Evolutionary conservation across 2,329 filamentous ascomycete genomes (phyloP), one percentile per base, ranked within the genome.

Genomic region (Bipolaris sorokiniana): DNA sequence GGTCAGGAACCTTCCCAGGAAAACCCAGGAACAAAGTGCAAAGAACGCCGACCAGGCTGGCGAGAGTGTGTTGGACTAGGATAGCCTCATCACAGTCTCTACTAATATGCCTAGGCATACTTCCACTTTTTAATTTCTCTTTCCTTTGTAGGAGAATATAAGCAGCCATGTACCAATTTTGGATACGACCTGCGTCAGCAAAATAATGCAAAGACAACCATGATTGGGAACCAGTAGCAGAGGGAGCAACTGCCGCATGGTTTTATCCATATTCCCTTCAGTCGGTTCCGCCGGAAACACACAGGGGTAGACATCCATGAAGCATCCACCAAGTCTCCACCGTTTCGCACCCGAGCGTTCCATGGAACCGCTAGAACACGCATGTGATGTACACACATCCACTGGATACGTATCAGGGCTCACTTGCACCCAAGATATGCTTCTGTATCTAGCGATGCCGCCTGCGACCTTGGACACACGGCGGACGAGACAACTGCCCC

Each of bases 1-100:
- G 71, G 78, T 89, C 33, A 70, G 62, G 62, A 55, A 61, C 36
- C 58, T 56, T 31, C 33, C 45, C n/a, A 58, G 46, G 48, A 56
- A 20, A 46, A 46, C 33, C 2, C 48, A 42, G 22, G 53, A 57
- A 13, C 40, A 56, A 36, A 36, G 28, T 28, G 49, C 46, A 18
- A 48, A 48, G 33, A 16, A 37, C 16, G 33, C 33, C 4, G 33
- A 22, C 33, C 16, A 37, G 23, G 20, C 46, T 26, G 20, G 46
- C 11, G 46, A 48, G 20, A 59, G 54, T 31, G 57, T 54, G 20
- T 11, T 53, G 49, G 54, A 53, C 36, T 57, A 55, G 34, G 16
- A 3, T 15, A 16, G 33, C 33, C 33, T 33, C 33, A 36, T 13
- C n/a, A 13, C 45, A 47, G 28, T 36, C 6, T 26, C 15, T 1